Evolutionary conservation across 2,329 filamentous ascomycete genomes (phyloP).

Genomic region (Podosphaera aphanis): DNA sequence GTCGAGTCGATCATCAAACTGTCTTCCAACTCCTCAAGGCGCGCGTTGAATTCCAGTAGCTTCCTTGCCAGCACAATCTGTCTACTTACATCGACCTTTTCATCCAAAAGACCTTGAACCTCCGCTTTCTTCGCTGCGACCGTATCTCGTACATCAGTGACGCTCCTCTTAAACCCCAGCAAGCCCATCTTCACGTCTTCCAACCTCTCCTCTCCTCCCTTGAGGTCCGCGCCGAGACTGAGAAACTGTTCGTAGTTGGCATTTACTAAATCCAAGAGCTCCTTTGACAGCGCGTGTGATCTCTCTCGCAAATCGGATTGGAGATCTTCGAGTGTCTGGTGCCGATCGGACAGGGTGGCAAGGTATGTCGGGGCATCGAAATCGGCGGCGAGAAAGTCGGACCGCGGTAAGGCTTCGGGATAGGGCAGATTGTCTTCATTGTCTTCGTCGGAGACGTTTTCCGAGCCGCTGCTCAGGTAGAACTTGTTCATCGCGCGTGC

Average conservation of each 20-base stretch:
- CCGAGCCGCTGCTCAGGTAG: conserved; percentile 18
- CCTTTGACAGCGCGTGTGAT: conserved; percentile 54
- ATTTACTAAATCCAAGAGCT: conserved; percentile 86
- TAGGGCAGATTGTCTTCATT: conserved; percentile 62
- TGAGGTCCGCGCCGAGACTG: conserved; percentile 54
- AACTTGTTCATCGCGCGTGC: conserved; percentile 25
- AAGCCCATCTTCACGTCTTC: conserved; percentile 76
- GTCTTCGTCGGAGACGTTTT: conserved; percentile 20
- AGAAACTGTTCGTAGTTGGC: conserved; percentile 85
- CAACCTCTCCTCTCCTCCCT: conserved; percentile 73
- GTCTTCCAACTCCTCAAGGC: conserved; percentile 38
- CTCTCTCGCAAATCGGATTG: conserved; percentile 66
- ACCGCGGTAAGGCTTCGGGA: conserved; percentile 59
- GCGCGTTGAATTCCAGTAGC: conserved; percentile 43
- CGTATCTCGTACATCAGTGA: conserved; percentile 45
- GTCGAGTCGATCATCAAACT: conserved; percentile 29
- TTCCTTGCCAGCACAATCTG: conserved; percentile 37
- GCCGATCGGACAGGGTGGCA: conserved; percentile 58
- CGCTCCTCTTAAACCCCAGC: conserved; percentile 61
- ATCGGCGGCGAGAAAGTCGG: conserved; percentile 52
- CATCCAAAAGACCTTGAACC: conserved; percentile 35
- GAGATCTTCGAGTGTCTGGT: conserved; percentile 89
- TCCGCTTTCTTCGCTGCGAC: conserved; percentile 42
- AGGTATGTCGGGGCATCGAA: conserved; percentile 72
- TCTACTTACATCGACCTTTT: conserved; percentile 39